Evolutionary conservation across 257 asterid species (phyloP).

Genomic region (Jacaranda copaia): DNA sequence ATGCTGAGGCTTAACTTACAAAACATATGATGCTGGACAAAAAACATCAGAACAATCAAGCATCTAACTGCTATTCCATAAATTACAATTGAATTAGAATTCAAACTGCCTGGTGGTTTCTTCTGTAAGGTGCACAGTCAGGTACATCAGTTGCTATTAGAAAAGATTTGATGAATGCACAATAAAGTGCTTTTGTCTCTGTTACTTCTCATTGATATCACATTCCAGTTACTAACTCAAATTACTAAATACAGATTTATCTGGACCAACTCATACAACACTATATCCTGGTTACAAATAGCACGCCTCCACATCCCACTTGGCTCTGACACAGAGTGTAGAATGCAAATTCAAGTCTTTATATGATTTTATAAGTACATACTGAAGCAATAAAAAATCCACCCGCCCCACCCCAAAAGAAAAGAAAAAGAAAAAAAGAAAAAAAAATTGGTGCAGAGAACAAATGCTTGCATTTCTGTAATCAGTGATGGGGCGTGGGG

Average conservation of each 20-base stretch:
- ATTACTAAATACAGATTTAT: not conserved
- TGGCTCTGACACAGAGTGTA: not conserved
- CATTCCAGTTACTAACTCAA: not conserved
- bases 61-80: not conserved
- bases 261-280: not conserved
- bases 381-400: constrained; percentile 3
- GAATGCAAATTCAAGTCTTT: not conserved
- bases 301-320: not conserved
- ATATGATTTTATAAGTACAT: not conserved
- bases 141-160: not conserved
- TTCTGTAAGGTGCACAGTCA: not conserved
- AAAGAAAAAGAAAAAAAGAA: no score
- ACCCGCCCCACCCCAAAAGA: no score
- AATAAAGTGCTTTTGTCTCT: not conserved
- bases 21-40: not conserved
- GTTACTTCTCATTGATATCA: not conserved
- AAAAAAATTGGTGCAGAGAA: not conserved
- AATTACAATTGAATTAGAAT: not conserved
- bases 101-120: not conserved
- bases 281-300: not conserved
- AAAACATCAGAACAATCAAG: not conserved
- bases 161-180: constrained; percentile 7
- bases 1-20: not conserved
- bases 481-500: no score
- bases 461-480: not conserved